phyloP scores from a whole-genome alignment of 495 filamentous ascomycete genomes.

The Ascodesmis nigricans region DNA sequence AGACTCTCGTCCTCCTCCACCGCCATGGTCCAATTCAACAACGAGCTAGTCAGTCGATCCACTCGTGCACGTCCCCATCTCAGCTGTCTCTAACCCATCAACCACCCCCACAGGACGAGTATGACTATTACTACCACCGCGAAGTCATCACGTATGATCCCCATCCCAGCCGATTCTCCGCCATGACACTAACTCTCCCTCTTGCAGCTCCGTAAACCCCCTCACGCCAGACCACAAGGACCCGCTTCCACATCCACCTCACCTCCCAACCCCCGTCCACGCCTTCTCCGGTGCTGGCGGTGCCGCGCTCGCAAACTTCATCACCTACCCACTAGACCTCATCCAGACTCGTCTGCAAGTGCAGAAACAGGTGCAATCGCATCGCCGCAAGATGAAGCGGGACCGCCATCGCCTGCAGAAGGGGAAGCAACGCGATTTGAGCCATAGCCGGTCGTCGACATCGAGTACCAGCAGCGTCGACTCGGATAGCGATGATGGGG shows the following conservation, averaged over 20 bases:
- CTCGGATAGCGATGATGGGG: conserved; percentile 2
- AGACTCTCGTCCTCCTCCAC: too few species aligned
- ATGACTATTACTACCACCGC: conserved; percentile 4
- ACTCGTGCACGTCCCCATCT: neutral
- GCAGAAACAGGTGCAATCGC: conserved; percentile 37
- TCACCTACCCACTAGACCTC: conserved; percentile 67
- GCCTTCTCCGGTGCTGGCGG: conserved; percentile 61
- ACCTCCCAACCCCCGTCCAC: conserved; percentile 72
- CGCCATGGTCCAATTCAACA: conserved; percentile 7
- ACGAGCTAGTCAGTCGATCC: conserved; percentile 1
- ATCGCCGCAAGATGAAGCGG: conserved; percentile 8
- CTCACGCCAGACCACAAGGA: conserved; percentile 3
- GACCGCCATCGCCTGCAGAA: neutral
- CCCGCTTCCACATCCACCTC: conserved; percentile 18
- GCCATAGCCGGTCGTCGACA: neutral
- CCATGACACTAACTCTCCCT: neutral
- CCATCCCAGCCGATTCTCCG: neutral
- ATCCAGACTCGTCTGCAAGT: conserved; percentile 69
- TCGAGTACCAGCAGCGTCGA: neutral
- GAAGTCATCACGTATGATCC: neutral
- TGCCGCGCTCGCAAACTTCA: conserved; percentile 55
- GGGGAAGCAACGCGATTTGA: neutral
- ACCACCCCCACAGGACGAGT: conserved; percentile 5
- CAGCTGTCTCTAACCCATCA: neutral
- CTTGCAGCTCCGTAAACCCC: neutral